Base-by-base conservation (phyloP, 2,329 filamentous ascomycete genomes). In the Allantophomopsis cytisporea region DNA sequence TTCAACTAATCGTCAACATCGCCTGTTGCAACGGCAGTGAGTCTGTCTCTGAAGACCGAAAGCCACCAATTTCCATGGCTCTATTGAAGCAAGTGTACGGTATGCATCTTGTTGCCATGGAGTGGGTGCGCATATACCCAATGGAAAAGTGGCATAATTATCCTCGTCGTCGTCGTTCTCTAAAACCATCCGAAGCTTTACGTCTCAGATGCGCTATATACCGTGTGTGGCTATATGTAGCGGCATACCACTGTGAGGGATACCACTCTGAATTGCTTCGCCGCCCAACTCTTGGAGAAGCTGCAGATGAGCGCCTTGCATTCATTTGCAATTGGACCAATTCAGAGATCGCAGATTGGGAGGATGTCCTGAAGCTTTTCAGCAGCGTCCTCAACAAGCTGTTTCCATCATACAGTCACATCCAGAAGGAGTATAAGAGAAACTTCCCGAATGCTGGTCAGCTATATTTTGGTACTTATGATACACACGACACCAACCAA, bases 71-170 rank as follows among this genome's bases (percentile, higher is more conserved):
- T 31, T 41, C 39, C 7, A 17, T 41, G 14, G 36, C 39, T 2
- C 33, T 41, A 20, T 31, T 31, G 12, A 41, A 31, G 21, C 40
- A 35, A 28, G 30, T 39, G 15, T 14, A 16, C 17, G 30, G 40
- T 23, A 28, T 31, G 6, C 36, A 36, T 7, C 20, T 37, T 15
- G 38, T 39, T 15, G 40, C 28, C 13, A 35, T 35, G 18, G 23
- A 36, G 17, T 42, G 40, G 40, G 16, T 30, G 12, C 33, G 28
- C 12, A 17, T 43, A 20, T 43, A 41, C 20, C 41, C 41, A n/a
- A 23, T 28, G 32, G 30, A 36, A 30, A 34, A 21, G 18, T 43
- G 41, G 41, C 39, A 34, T 15, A 11, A 34, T n/a, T 21, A 43
- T 18, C 18, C 34, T 2, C 14, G 38, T 12, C 12, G 34, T 18